Conservation (phyloP, 1,284 basidiomycete species). For the Mycena sp. region DNA sequence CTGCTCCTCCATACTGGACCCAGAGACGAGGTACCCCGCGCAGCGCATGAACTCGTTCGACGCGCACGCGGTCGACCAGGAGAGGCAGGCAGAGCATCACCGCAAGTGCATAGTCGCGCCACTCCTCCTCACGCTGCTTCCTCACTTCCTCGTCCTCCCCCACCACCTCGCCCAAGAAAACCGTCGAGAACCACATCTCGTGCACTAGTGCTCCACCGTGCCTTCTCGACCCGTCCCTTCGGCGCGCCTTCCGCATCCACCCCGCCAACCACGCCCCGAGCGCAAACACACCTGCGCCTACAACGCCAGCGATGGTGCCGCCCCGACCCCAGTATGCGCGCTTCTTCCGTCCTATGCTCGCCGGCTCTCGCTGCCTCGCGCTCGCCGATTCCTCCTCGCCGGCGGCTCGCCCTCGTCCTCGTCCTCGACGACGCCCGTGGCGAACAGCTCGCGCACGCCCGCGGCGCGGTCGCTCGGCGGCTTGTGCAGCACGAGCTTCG, state of each 20-base stretch:
- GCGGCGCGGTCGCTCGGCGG: constrained; percentile 72
- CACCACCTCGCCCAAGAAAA: constrained; percentile 49
- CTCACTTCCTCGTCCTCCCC: constrained; percentile 6
- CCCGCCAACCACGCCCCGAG: constrained; percentile 1
- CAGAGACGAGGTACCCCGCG: constrained; percentile 68
- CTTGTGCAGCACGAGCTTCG: constrained; percentile 86
- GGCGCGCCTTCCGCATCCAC: neutral
- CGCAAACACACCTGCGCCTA: constrained; percentile 38
- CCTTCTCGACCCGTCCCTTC: constrained; percentile 57
- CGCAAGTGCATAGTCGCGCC: constrained; percentile 70
- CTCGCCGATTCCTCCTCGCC: constrained; percentile 51
- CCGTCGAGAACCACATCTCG: constrained; percentile 82
- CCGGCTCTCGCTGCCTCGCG: constrained; percentile 33
- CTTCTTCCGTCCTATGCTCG: constrained; percentile 57
- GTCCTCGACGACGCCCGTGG: constrained; percentile 61
- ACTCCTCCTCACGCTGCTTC: constrained; percentile 42
- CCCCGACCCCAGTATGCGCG: constrained; percentile 82
- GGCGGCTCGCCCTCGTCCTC: constrained; percentile 54
- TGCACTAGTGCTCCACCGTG: constrained; percentile 81
- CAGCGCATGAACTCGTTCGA: constrained; percentile 79
- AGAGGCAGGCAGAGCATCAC: constrained; percentile 68
- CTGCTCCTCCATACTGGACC: constrained; percentile 44
- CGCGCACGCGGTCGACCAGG: constrained; percentile 60
- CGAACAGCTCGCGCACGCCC: constrained; percentile 76
- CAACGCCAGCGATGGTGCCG: constrained; percentile 73